Percentiles rank a stretch among this genome's conserved stretches.
These are phyloP conservation scores for Sporisorium sorghi DNA, from an alignment of 1,284 basidiomycete genomes.

Conservation along the genomic window DNA sequence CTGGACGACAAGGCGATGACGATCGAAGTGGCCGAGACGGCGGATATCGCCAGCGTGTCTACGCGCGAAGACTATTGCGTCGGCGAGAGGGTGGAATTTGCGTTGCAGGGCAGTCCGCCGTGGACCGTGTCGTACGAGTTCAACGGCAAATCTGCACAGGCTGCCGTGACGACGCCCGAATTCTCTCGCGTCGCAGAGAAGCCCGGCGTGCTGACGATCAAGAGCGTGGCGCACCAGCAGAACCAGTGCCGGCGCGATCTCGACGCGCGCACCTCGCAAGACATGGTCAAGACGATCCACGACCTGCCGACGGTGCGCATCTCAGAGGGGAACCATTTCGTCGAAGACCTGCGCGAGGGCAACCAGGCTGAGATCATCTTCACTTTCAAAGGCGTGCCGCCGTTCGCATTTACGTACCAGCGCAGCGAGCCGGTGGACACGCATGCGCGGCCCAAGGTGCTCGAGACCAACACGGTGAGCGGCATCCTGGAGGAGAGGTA, in stretches of 20 bases:
- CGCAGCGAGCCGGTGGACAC: conserved; percentile 68
- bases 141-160: conserved; percentile 79
- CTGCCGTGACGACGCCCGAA: conserved; percentile 81
- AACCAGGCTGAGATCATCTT: conserved; percentile 90
- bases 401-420: conserved; percentile 82
- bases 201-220: conserved; percentile 83
- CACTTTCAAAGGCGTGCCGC: conserved; percentile 86
- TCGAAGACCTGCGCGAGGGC: conserved; percentile 85
- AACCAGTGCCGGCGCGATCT: conserved; percentile 72
- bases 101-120: conserved; percentile 92
- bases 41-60: conserved; percentile 86
- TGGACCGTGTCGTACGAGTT: conserved; percentile 93
- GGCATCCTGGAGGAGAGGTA: conserved; percentile 82
- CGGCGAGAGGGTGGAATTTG: conserved; percentile 89
- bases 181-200: conserved; percentile 85
- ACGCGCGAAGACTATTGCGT: conserved; percentile 85
- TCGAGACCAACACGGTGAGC: conserved; percentile 71
- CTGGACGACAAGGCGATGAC: conserved; percentile 24
- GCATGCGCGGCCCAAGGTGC: conserved; percentile 55
- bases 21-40: conserved; percentile 88
- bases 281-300: conserved; percentile 80
- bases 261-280: conserved; percentile 26
- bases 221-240: conserved; percentile 82
- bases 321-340: conserved; percentile 81
- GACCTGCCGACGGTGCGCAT: conserved; percentile 87